These are phyloP conservation scores for Phoma sp. DNA, from an alignment of 2,329 filamentous ascomycete species.

Conservation along the genomic window DNA sequence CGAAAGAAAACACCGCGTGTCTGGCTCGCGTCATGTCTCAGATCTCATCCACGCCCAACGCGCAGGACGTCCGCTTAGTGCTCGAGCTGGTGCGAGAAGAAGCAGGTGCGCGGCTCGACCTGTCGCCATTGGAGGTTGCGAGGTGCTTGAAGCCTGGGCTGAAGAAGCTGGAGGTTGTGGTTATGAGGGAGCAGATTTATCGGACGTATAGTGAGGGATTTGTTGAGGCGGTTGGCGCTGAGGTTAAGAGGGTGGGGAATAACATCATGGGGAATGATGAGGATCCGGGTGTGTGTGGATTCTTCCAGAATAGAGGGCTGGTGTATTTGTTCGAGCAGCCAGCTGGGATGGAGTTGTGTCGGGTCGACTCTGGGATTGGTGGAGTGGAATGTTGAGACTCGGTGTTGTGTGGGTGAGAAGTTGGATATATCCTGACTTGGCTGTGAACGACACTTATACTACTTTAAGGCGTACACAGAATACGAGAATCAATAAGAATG, in stretches of 20 bases:
- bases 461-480: too few relatives aligned
- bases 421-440: not conserved
- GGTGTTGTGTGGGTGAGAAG: not conserved
- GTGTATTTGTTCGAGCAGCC: slow-evolving; percentile 5
- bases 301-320: slow-evolving; percentile 4
- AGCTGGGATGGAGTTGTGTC: slow-evolving; percentile 9
- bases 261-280: slow-evolving; percentile 11
- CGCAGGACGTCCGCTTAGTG: slow-evolving; percentile 3
- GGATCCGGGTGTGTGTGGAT: not conserved
- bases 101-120: slow-evolving; percentile 2
- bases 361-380: slow-evolving; percentile 7
- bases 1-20: slow-evolving; percentile 5
- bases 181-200: slow-evolving; percentile 16
- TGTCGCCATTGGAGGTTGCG: slow-evolving; percentile 2
- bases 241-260: slow-evolving; percentile 9
- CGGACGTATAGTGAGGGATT: slow-evolving; percentile 2
- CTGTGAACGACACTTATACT: too few relatives aligned
- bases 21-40: not conserved
- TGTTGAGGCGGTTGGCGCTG: slow-evolving; percentile 3
- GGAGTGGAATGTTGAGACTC: not conserved
- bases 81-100: slow-evolving; percentile 12
- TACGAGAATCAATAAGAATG: too few relatives aligned
- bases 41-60: not conserved
- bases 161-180: slow-evolving; percentile 9
- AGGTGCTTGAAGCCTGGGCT: slow-evolving; percentile 3